Base-by-base conservation (phyloP, 306 rosid species). In the Psophocarpus tetragonolobus region DNA sequence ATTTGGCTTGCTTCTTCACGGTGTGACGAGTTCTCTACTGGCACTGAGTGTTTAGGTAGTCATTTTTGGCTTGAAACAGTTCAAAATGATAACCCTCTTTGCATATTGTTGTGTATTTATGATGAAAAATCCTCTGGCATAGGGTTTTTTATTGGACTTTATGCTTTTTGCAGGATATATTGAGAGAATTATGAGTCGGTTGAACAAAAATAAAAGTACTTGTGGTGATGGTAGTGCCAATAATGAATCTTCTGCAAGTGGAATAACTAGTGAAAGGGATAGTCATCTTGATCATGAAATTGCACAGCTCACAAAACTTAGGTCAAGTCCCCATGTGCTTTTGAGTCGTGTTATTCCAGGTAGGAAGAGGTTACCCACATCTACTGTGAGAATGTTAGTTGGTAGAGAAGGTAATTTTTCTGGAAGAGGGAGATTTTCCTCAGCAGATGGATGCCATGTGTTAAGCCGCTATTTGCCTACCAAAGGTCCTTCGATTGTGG, bases 381-480 rank as follows among this genome's bases (percentile, higher is more conserved):
- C 91, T 35, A 77, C 91, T 21, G 82, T 83, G 10, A 83, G 77
- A 77, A 87, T 87, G 91, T 38, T 87, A 18, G 66, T 71, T n/a
- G 89, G 83, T 15, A 71, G 91, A 38, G 91, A 87, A 80, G 68
- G 82, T 80, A 85, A 87, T 68, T 81, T 63, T 75, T 85, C 89
- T 11, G 89, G 89, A 70, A 66, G 80, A 39, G 91, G 91, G 39
- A 85, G 82, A 53, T 85, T 87, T 77, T 87, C 91, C 4, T 62
- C 79, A 0, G 84, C 86, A 0, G 91, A 87, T 80, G 23, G 87
- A 17, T 85, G 91, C 54, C 91, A 87, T 71, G 39, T 87, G 73
- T 74, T 80, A 58, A 82, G 89, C 82, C 87, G 84, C 20, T 87
- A 83, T 81, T 85, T 87, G 76, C 91, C 89, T 44, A 71, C 78